Percentiles rank a stretch among this genome's conserved stretches.
Evolutionary conservation across 305 asterid species (phyloP).

Genomic region (Fraxinus xanthoxyloides): DNA sequence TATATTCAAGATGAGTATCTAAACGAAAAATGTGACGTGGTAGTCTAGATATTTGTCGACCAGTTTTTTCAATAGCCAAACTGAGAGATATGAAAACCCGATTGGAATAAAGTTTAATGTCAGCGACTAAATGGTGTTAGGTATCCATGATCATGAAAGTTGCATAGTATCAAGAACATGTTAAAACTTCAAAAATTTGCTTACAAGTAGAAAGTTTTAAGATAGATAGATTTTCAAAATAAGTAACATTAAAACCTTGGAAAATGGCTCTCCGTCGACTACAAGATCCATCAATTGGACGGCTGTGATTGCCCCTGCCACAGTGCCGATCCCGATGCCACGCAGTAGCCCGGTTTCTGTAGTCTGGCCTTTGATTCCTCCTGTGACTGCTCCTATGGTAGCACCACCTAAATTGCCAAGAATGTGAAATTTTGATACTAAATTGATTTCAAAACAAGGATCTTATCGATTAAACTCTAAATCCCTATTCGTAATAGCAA

Average conservation of each 20-base stretch:
- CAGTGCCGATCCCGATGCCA: conserved; percentile 86
- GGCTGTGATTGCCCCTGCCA: conserved; percentile 81
- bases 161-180: conserved; percentile 5
- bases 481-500: background rate
- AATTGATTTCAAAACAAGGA: background rate
- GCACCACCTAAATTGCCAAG: conserved; percentile 66
- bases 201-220: background rate
- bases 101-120: no score
- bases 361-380: conserved; percentile 88
- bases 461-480: background rate
- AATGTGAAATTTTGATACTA: background rate
- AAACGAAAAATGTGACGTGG: background rate
- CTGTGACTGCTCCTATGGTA: conserved; percentile 60
- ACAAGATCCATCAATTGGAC: conserved; percentile 75
- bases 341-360: conserved; percentile 85
- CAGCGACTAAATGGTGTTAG: background rate
- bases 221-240: background rate
- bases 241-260: conserved; percentile 50
- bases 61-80: background rate
- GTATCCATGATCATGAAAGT: conserved; percentile 16
- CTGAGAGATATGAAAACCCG: background rate
- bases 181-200: background rate
- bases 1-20: background rate
- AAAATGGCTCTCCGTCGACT: conserved; percentile 72
- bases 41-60: background rate